Percentiles rank a stretch among this genome's conserved stretches.
phyloP scores from a whole-genome alignment of 2,329 filamentous ascomycete genomes.

The Penicillium sumatraense region DNA sequence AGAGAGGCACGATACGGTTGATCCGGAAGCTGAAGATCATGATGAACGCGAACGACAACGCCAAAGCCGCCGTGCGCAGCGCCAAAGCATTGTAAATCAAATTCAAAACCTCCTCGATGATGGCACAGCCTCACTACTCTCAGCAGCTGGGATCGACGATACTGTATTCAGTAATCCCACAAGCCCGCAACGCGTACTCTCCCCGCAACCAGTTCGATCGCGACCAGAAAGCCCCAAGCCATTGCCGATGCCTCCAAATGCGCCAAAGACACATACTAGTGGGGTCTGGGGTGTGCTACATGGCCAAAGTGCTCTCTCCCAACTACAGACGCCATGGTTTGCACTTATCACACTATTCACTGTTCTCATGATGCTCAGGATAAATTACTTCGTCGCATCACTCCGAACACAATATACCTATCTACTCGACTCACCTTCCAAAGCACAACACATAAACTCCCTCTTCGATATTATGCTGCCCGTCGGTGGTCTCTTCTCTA shows the following conservation, averaged over 20 bases:
- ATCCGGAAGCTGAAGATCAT: constrained; percentile 57
- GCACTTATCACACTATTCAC: constrained; percentile 86
- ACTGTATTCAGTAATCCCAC: constrained; percentile 17
- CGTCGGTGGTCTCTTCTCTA: constrained; percentile 78
- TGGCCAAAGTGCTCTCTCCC: constrained; percentile 68
- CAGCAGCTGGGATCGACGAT: constrained; percentile 16
- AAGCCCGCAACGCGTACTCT: background rate
- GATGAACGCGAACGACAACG: constrained; percentile 53
- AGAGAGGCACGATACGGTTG: constrained; percentile 61
- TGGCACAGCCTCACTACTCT: constrained; percentile 15
- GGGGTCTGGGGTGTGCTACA: constrained; percentile 90
- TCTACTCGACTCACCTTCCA: constrained; percentile 66
- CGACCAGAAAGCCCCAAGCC: constrained; percentile 45
- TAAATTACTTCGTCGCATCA: constrained; percentile 93
- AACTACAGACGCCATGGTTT: constrained; percentile 83
- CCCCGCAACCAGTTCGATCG: background rate
- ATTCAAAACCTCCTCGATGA: constrained; percentile 73
- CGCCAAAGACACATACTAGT: constrained; percentile 22
- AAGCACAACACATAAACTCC: constrained; percentile 73
- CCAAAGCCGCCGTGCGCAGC: constrained; percentile 62
- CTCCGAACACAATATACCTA: constrained; percentile 80
- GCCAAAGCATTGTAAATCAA: constrained; percentile 68
- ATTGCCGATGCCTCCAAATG: constrained; percentile 27
- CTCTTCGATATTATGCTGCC: constrained; percentile 88
- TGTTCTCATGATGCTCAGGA: constrained; percentile 75